Conservation (phyloP, 2,329 filamentous ascomycete genomes). For the Fusarium redolens region DNA sequence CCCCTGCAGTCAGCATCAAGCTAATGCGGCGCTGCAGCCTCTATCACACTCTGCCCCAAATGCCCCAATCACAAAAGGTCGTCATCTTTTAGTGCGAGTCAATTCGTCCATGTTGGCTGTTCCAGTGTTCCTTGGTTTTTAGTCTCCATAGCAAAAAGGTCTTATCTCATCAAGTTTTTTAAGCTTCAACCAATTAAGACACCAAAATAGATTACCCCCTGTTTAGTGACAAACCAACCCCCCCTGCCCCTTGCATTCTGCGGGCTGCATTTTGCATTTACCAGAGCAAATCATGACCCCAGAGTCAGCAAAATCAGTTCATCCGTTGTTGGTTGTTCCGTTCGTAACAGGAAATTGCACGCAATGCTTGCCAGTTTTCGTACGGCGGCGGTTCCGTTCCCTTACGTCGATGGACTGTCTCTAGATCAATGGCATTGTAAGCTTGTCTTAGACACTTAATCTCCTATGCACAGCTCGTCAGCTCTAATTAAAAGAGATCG, state of each 20-base stretch:
- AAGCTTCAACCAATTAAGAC: conserved; percentile 15
- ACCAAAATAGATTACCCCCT: not conserved
- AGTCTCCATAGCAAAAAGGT: not conserved
- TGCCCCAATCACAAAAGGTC: not conserved
- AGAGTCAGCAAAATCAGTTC: conserved; percentile 16
- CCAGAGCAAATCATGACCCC: not conserved
- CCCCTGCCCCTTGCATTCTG: not conserved
- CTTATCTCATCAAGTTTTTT: conserved; percentile 1
- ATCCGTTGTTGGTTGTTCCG: conserved; percentile 1
- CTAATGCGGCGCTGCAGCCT: conserved; percentile 21
- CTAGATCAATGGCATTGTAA: conserved; percentile 11
- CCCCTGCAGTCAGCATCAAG: conserved; percentile 31
- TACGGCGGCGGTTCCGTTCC: not conserved
- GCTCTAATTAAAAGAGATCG: conserved; percentile 2
- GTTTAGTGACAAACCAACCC: not conserved
- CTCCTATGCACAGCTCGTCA: not conserved
- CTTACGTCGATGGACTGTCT: conserved; percentile 4
- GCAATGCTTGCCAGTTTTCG: not conserved
- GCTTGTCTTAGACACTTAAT: conserved; percentile 13
- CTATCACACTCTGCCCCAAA: not conserved
- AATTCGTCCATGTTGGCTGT: not conserved
- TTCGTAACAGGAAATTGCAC: conserved; percentile 11
- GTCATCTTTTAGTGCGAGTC: conserved; percentile 6
- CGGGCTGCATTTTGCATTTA: not conserved
- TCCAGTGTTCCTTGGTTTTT: not conserved